Base-by-base conservation (phyloP, 108 stramenopile species). In the Pseudonitzschia multistriata region DNA sequence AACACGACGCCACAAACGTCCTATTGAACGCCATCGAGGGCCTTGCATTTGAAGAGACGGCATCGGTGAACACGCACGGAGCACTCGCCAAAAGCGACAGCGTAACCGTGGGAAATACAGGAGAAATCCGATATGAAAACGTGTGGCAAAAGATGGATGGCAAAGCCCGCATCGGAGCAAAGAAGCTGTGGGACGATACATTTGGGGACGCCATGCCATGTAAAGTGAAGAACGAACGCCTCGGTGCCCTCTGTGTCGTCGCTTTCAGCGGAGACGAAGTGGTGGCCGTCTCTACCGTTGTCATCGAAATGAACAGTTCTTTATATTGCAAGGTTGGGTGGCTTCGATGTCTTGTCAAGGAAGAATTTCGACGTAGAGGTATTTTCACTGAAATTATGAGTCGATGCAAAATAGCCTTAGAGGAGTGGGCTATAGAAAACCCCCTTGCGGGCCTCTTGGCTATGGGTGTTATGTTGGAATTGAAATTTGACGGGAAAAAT, bases 61-160 rank as follows among this genome's bases (percentile, higher is more conserved):
- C 13, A 45, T 17, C 42, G 17, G 42, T 45, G 17, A 17, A 13
- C 42, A 1, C 42, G 15, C 15, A 45, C 3, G 17, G 17, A 45
- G 2, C 42, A 17, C 11, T 45, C 15, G 42, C 17, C 13, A 45
- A 45, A 17, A 10, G 17, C 17, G 42, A 10, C 3, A 10, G 8
- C 21, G 50, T 4, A 52, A 19, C 21, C 7, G 50, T 24, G 2
- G 8, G 8, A 22, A 8, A 19, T 2, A 19, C 8, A 2, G 3
- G 8, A 52, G 25, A 52, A 52, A 52, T 52, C 25, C 50, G 50
- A 52, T 52, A 52, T 24, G 25, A 52, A 52, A 25, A 52, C 19
- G 50, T 52, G 24, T 52, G 50, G 50, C 21, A 52, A 52, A 52
- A 52, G 21, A 22, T 25, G 50, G 50, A 52, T 52, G 50, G 25